Base-by-base conservation (phyloP, 2,329 filamentous ascomycete genomes). In the Proliferodiscus dingleyae region DNA sequence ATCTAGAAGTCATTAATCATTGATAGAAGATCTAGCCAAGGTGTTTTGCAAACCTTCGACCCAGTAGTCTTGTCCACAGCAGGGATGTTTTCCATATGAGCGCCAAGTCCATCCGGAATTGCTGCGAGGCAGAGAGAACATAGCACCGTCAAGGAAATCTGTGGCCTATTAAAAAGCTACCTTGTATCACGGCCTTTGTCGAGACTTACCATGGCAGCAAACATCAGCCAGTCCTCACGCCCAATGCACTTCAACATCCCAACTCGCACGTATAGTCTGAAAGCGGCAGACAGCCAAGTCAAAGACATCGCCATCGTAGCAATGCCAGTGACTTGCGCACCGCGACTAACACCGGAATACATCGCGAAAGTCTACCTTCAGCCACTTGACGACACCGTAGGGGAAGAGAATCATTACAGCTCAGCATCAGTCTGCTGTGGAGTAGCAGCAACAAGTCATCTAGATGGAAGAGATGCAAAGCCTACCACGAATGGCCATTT, bases 241-340 rank as follows among this genome's bases (percentile, higher is more conserved):
- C 61, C 61, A 22, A 63, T 43, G 37, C 57, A 60, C 47, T 58
- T 61, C 30, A 60, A 45, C 26, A 63, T 55, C 6, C 48, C 33
- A 8, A 54, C 36, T n/a, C 61, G 50, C 15, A 61, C 58, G 46
- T 62, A 62, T 33, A 58, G 51, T 42, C 61, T 57, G 26, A 64
- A 46, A 15, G 41, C 24, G 9, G 58, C 51, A 2, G 58, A 55
- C 24, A 64, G 51, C 44, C 66, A 63, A 2, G 64, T 63, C 6
- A 71, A 29, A 7, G 60, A 47, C 15, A 71, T 33, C 24, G 71
- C 66, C 15, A 62, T 59, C 28, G 60, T 53, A 2, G 55, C 58
- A 30, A 62, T 58, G 16, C 59, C 59, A 4, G 58, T 62, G 24
- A 62, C 56, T 39, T 61, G 56, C 11, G 55, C 52, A 22, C 55